Conservation (phyloP, 78 protist species). For the Dictyostelium brefeldianum region DNA sequence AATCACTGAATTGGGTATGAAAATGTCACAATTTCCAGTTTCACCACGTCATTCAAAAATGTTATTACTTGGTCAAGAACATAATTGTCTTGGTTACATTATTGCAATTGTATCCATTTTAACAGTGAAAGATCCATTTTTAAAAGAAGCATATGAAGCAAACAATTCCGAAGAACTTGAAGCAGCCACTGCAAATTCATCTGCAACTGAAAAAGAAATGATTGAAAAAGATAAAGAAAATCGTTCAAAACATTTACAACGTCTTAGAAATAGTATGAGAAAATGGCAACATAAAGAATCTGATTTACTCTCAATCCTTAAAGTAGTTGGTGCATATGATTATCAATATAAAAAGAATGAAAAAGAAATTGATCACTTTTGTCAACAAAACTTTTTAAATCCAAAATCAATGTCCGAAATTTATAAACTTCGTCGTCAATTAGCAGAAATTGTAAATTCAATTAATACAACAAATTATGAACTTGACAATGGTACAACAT, state of each 20-base stretch:
- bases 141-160: constrained; percentile 19
- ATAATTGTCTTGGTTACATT: constrained; percentile 73
- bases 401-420: constrained; percentile 79
- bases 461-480: background rate
- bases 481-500: background rate
- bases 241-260: constrained; percentile 4
- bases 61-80: constrained; percentile 82
- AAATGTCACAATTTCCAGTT: constrained; percentile 89
- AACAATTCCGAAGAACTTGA: background rate
- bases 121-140: constrained; percentile 86
- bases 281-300: constrained; percentile 61
- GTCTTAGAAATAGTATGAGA: constrained; percentile 26
- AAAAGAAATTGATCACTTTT: constrained; percentile 26
- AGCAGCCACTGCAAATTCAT: background rate
- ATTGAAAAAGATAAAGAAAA: constrained; percentile 57
- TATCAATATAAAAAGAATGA: constrained; percentile 38
- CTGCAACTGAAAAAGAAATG: constrained; percentile 33
- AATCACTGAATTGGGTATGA: constrained; percentile 79
- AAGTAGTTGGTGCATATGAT: constrained; percentile 82
- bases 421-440: constrained; percentile 58
- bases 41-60: constrained; percentile 94
- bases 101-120: constrained; percentile 92
- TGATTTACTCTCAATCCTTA: constrained; percentile 58
- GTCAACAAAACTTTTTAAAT: constrained; percentile 36
- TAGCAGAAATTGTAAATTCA: constrained; percentile 48